Base-by-base conservation (phyloP, 176 grass and related monocot species). In the Phoenix roebelenii region DNA sequence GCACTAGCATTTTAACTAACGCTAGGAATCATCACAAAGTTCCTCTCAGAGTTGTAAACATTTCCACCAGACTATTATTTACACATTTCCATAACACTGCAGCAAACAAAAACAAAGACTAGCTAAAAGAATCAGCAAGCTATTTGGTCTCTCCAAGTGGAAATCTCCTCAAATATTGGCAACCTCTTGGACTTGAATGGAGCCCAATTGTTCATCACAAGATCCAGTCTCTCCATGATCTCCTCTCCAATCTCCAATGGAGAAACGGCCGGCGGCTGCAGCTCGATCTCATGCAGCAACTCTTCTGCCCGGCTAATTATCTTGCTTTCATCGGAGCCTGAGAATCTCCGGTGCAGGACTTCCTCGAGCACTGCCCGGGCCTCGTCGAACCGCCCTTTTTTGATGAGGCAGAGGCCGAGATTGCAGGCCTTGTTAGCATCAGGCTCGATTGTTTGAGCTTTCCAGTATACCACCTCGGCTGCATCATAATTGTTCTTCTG, bases 381-480 rank as follows among this genome's bases (percentile, higher is more conserved):
- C 64, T 95, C 89, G 7, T 57, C 61, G 49, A 78, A 22, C 18
- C 85, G 76, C 7, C 72, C 59, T 65, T 89, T 82, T 61, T 89
- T 78, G 26, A 95, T 64, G 58, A 95, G 85, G 74, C 89, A 89
- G 12, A 78, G 58, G 63, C 75, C 73, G 16, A 95, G 85, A 75
- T 95, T 95, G 78, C 75, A 89, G 0, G 89, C 89, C 72, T 85
- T 89, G 75, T 95, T 95, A 10, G 79, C 85, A 71, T 95, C 85
- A 3, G 85, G 76, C 59, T 95, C 89, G 58, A 95, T 74, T 82
- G 89, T 89, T 50, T 95, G 89, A 12, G 85, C 89, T 79, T 95
- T 95, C 16, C 66, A 65, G 69, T 95, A 95, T 59, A 95, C 85
- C 32, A 74, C 85, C 79, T 95, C 89, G 0, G 89, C 78, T 24